Evolutionary conservation across 768 basidiomycete genomes (phyloP), one percentile per base, ranked within the genome.

Genomic region (Chalciporus sphaerocephalus): DNA sequence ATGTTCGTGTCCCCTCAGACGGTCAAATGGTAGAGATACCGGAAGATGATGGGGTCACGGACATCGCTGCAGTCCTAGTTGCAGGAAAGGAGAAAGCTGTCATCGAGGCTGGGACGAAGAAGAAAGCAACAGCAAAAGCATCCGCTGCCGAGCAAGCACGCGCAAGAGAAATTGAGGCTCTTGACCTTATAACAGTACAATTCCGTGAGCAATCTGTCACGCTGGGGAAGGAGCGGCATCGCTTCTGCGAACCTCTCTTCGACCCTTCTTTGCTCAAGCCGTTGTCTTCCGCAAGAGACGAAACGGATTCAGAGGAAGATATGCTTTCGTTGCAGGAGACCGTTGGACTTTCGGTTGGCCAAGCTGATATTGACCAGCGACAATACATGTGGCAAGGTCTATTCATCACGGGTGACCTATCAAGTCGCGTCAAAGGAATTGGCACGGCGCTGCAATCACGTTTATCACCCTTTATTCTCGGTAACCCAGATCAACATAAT

Each of bases 71-170:
- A 7, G 82, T 89, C 37, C 73, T 95, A 35, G 87, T 92, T 24
- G 88, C 90, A 7, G 92, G 92, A n/a, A 88, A 86, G 59, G 92
- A 93, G 66, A 82, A 85, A 53, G 87, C 90, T 0, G 80, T 93
- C 25, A 92, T 94, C 49, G 90, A 92, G 64, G 81, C 80, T 50
- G 85, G 82, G 16, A 85, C 83, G 70, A 90, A 87, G 69, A 87
- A 85, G 60, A 84, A 83, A 52, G 76, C 78, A 20, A 83, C 74
- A 7, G 80, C 78, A 23, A 86, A 81, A 51, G 85, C 81, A 20
- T 79, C 80, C 38, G 89, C 85, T 30, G 87, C 85, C 10, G 90
- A 87, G 61, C 83, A 81, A 59, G 87, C 87, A 12, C 82, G 87
- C 25, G 87, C 86, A 35, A 75, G 78, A 51, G 89, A 92, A 65